Conservation (phyloP, 1,284 basidiomycete species). For the Cutaneotrichosporon curvatum region DNA sequence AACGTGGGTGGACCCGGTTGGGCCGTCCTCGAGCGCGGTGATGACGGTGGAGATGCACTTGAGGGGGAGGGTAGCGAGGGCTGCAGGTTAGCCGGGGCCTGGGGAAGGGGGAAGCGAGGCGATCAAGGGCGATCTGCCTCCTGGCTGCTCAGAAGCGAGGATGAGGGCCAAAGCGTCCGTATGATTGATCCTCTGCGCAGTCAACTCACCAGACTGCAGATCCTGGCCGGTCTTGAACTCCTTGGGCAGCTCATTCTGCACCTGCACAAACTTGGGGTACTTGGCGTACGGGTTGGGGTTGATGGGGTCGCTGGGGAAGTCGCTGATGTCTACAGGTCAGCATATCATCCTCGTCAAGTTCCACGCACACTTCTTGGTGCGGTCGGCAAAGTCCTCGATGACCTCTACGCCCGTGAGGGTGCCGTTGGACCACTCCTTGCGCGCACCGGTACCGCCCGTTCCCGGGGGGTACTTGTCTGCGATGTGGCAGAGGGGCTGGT, state of each 20-base stretch:
- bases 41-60: slow-evolving; percentile 36
- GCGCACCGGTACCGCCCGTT: slow-evolving; percentile 44
- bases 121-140: no score
- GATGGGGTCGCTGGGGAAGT: slow-evolving; percentile 32
- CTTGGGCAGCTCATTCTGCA: slow-evolving; percentile 29
- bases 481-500: slow-evolving; percentile 30
- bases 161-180: no score
- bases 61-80: slow-evolving; percentile 39
- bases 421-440: slow-evolving; percentile 36
- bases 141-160: no score
- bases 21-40: slow-evolving; percentile 38
- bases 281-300: slow-evolving; percentile 41
- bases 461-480: slow-evolving; percentile 43
- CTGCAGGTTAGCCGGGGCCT: slow-evolving; percentile 14
- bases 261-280: slow-evolving; percentile 44
- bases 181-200: no score
- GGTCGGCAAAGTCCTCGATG: slow-evolving; percentile 36
- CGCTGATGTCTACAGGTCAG: slow-evolving; percentile 14
- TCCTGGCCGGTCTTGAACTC: slow-evolving; percentile 40
- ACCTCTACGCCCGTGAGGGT: slow-evolving; percentile 38
- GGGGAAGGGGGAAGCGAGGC: no score
- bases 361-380: slow-evolving; percentile 40
- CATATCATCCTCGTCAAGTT: neutral
- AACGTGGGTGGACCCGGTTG: slow-evolving; percentile 20
- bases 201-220: slow-evolving; percentile 43